Evolutionary conservation across 441 rosid genomes (phyloP), one percentile per base, ranked within the genome.

Genomic region (Sinapis alba): DNA sequence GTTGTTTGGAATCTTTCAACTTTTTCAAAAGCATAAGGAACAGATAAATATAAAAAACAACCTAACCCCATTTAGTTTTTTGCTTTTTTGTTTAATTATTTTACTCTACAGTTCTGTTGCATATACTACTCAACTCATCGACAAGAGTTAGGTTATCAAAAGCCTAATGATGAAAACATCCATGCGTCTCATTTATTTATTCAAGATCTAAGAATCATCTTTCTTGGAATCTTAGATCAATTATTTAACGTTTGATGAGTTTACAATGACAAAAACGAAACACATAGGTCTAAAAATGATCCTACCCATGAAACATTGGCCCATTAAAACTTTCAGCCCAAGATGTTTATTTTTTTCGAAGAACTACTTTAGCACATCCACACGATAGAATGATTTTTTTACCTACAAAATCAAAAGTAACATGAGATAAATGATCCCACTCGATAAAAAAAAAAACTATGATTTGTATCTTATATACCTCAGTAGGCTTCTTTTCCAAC

Each of bases 281-380:
- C 1, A 16, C 24, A 58, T 10, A 51, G n/a, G 69, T 15, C 5
- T 61, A 12, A 10, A 26, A 30, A 1, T 43, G 28, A 57, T 32
- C 2, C 15, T 24, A 24, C 26, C 13, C 32, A 20, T 18, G 9
- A 68, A 12, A 51, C 20, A 61, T 19, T 15, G 54, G 57, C 45
- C 73, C 10, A 47, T 50, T 19, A n/a, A 9, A 76, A 62, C 26
- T 19, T 34, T 62, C 32, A 9, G 59, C 70, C 70, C 65, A 28
- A 13, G 13, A 23, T 74, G 50, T 28, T 77, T 58, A 77, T 24
- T 65, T 77, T 9, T 26, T 47, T 54, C 34, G n/a, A 28, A 77
- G 6, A 13, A 16, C 7, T 18, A 71, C 76, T 71, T 47, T 65
- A 45, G 76, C 80, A 11, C 76, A 77, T 47, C 80, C 80, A 71